Evolutionary conservation across 2,329 filamentous ascomycete species (phyloP).

Genomic region (Alternaria novae-zelandiae): DNA sequence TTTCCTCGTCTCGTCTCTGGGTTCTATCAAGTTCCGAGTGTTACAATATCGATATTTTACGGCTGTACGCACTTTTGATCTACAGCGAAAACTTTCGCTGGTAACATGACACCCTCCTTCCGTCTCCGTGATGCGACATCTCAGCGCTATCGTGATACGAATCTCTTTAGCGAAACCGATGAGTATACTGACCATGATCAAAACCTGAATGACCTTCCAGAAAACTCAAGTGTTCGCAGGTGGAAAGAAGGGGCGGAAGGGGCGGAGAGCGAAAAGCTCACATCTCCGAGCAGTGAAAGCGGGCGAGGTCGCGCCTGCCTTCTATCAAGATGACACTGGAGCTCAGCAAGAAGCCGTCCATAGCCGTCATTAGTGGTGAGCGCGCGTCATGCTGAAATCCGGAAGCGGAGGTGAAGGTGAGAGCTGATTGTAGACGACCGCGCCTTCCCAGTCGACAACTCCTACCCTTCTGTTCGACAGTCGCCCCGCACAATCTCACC

Average conservation of each 20-base stretch:
- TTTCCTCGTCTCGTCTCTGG: neutral
- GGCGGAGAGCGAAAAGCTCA: neutral
- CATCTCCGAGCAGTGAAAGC: neutral
- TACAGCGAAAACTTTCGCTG: neutral
- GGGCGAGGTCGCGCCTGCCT: neutral
- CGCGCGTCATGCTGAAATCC: neutral
- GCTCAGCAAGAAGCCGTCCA: neutral
- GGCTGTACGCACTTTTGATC: neutral
- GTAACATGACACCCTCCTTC: neutral
- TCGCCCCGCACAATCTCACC: neutral
- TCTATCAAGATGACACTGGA: neutral
- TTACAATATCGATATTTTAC: neutral
- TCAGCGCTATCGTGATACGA: neutral
- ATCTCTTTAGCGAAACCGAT: too few relatives aligned
- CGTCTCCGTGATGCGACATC: neutral
- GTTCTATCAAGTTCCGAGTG: neutral
- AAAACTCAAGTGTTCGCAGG: too few relatives aligned
- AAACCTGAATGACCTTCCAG: too few relatives aligned
- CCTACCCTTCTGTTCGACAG: neutral
- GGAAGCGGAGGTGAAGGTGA: constrained; percentile 1
- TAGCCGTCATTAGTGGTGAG: neutral
- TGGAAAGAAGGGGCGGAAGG: neutral
- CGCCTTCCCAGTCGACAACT: neutral
- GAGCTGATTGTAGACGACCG: neutral
- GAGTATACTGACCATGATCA: too few relatives aligned